Percentiles rank a stretch among this genome's conserved stretches.
These are phyloP conservation scores for Paramyrothecium roridum DNA, from an alignment of 2,329 filamentous ascomycete species.

Conservation along the genomic window DNA sequence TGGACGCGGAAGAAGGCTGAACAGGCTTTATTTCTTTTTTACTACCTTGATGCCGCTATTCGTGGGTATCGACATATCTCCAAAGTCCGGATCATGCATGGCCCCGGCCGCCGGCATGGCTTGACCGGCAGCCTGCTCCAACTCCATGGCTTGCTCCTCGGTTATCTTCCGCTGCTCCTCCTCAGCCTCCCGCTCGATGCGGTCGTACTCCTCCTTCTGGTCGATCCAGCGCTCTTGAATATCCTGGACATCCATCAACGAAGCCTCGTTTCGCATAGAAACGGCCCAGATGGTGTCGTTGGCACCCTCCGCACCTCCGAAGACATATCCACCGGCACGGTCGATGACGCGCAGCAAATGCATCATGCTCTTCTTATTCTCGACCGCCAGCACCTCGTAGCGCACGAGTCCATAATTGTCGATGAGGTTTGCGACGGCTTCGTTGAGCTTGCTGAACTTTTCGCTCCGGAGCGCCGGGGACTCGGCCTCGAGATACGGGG, in stretches of 20 bases:
- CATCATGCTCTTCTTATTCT: conserved; percentile 98
- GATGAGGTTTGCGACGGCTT: conserved; percentile 81
- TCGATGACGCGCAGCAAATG: conserved; percentile 85
- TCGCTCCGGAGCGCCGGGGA: conserved; percentile 64
- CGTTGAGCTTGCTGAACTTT: conserved; percentile 83
- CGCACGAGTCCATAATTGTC: conserved; percentile 86
- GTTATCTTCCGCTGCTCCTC: conserved; percentile 66
- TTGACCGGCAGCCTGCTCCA: conserved; percentile 20
- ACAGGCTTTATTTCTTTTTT: conserved; percentile 56
- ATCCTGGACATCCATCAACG: conserved; percentile 77
- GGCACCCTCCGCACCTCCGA: conserved; percentile 83
- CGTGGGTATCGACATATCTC: conserved; percentile 46
- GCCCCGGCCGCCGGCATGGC: conserved; percentile 15
- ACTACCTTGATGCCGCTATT: conserved; percentile 71
- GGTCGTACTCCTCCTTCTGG: conserved; percentile 82
- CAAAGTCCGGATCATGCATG: conserved; percentile 44
- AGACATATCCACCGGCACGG: conserved; percentile 87
- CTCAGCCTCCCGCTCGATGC: conserved; percentile 69
- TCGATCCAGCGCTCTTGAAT: conserved; percentile 97
- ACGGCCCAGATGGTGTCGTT: conserved; percentile 98
- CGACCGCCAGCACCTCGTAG: conserved; percentile 91
- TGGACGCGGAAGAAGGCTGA: conserved; percentile 40
- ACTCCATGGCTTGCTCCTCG: conserved; percentile 33
- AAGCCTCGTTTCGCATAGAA: conserved; percentile 76
- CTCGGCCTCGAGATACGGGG: conserved; percentile 77